Evolutionary conservation across 2,329 filamentous ascomycete species (phyloP).

Genomic region (Sclerotiophoma versabilis): DNA sequence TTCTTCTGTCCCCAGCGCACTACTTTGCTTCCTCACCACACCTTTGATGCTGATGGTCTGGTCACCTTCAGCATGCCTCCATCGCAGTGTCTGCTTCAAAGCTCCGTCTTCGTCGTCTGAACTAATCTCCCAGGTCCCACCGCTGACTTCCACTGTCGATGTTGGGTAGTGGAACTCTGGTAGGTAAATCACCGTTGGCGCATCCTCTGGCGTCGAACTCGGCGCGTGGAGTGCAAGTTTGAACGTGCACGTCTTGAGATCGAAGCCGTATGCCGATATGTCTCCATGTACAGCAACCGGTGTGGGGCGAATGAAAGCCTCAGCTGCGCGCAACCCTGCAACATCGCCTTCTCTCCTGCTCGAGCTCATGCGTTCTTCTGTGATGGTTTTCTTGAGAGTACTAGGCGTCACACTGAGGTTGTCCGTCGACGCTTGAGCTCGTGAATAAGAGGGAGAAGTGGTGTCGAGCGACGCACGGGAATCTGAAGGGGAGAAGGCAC

Average conservation of each 20-base stretch:
- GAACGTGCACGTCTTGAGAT: slow-evolving; percentile 80
- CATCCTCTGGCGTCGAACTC: slow-evolving; percentile 65
- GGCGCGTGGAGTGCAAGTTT: slow-evolving; percentile 72
- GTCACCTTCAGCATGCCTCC: slow-evolving; percentile 91
- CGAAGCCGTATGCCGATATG: slow-evolving; percentile 77
- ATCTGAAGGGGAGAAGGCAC: slow-evolving; percentile 59
- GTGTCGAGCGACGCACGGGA: slow-evolving; percentile 60
- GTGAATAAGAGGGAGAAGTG: slow-evolving; percentile 62
- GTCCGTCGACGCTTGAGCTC: slow-evolving; percentile 55
- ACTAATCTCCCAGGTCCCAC: slow-evolving; percentile 89
- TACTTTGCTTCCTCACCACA: slow-evolving; percentile 65
- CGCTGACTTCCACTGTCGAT: slow-evolving; percentile 76
- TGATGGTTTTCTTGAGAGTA: slow-evolving; percentile 78
- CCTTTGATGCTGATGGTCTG: slow-evolving; percentile 82
- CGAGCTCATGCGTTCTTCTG: slow-evolving; percentile 58
- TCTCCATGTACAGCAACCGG: slow-evolving; percentile 78
- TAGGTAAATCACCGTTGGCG: slow-evolving; percentile 82
- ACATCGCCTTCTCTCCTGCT: slow-evolving; percentile 35
- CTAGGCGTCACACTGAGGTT: slow-evolving; percentile 69
- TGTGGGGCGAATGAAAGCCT: slow-evolving; percentile 88
- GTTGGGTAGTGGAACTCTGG: slow-evolving; percentile 93
- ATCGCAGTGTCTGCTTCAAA: slow-evolving; percentile 77
- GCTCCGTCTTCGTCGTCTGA: slow-evolving; percentile 73
- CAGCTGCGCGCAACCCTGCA: slow-evolving; percentile 81
- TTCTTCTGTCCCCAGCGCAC: slow-evolving; percentile 64